Base-by-base conservation (phyloP, 2,329 filamentous ascomycete genomes). In the Sclerotinia spermophila region DNA sequence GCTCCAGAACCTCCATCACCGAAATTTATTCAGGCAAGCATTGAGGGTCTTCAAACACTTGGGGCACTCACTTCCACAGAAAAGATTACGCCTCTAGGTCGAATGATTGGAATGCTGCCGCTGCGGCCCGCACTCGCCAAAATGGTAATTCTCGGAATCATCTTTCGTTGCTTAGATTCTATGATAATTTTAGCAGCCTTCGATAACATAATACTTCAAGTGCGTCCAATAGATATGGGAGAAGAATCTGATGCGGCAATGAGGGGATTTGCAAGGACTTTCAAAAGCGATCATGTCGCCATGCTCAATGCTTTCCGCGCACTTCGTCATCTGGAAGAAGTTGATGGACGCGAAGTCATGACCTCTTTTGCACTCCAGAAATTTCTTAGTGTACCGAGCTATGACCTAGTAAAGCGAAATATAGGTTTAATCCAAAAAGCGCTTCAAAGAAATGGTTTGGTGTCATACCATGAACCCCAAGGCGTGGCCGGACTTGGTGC, bases 61-160 rank as follows among this genome's bases (percentile, higher is more conserved):
- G 94, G 94, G 35, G 95, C 94, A 0, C 84, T 98, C 17, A 92
- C 94, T 72, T 90, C 92, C 55, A 87, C 92, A 64, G 90, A 93
- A 76, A 81, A 82, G 0, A 84, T 98, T 45, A 98, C 95, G 0
- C 93, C 93, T 4, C 88, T 99, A 60, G 96, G 96, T 33, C 89
- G 91, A 66, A 94, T 97, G 80, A 84, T 98, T 24, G 90, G 93
- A 38, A 92, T 95, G 86, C 92, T 99, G 60, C 96, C 96, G 0
- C 91, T 95, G 1, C 94, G 97, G 77, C 85, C 98, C 55, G 88
- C 94, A 38, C 94, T 94, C 79, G 93, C 92, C 61, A 98, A 98
- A 81, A 85, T 99, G 60, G 92, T 98, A 84, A 91, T 99, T 5
- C 96, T 96, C 77, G 96, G 95, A 13, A 91, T 93, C 21, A 93